phyloP scores from a whole-genome alignment of 768 basidiomycete species.

The Agaricus blazei region DNA sequence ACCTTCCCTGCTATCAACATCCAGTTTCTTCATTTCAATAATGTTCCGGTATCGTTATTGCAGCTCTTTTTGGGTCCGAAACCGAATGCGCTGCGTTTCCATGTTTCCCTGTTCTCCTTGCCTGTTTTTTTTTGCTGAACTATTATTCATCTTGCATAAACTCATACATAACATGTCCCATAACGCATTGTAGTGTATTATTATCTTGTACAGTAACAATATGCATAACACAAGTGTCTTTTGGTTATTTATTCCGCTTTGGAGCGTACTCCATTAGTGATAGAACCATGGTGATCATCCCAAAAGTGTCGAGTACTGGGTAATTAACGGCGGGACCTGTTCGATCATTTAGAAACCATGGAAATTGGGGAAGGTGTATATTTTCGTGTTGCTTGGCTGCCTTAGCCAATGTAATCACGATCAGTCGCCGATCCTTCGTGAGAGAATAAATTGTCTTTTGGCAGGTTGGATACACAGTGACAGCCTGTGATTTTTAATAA shows the following conservation, averaged over 20 bases:
- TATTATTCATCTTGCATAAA: conserved; percentile 8
- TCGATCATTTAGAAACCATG: background rate
- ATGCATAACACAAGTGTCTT: conserved; percentile 1
- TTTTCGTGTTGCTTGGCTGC: conserved; percentile 1
- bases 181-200: conserved; percentile 6
- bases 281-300: no score
- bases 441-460: background rate
- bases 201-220: conserved; percentile 4
- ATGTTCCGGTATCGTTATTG: conserved; percentile 18
- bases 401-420: background rate
- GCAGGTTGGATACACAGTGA: background rate
- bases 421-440: background rate
- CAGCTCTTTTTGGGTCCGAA: conserved; percentile 13
- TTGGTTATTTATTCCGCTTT: background rate
- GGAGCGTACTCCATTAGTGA: no score
- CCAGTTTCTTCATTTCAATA: background rate
- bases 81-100: background rate
- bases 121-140: background rate
- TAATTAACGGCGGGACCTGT: background rate
- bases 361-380: background rate
- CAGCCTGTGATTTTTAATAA: no score
- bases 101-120: background rate
- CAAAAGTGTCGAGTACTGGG: background rate
- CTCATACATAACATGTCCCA: background rate
- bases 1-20: background rate